Percentiles rank a stretch among this genome's conserved stretches.
These are phyloP conservation scores for Neofusicoccum sp. DNA, from an alignment of 2,329 filamentous ascomycete genomes.

Conservation along the genomic window DNA sequence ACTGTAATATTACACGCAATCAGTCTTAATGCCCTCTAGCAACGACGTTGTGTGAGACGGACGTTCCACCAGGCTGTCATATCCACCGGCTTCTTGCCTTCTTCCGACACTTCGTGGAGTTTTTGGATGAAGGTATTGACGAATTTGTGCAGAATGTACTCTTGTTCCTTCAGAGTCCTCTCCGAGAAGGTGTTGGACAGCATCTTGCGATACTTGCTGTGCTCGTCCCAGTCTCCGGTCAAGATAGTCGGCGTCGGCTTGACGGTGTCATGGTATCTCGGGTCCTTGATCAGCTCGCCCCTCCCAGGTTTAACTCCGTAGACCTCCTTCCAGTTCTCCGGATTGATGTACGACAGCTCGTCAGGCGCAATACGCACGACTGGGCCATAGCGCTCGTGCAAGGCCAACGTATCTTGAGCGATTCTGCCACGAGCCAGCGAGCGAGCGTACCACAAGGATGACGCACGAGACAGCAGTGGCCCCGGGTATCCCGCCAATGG, in stretches of 20 bases:
- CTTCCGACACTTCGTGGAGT: not conserved
- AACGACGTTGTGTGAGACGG: not conserved
- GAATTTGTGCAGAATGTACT: constrained; percentile 23
- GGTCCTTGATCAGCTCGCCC: constrained; percentile 6
- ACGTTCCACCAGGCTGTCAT: not conserved
- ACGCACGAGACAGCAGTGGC: constrained; percentile 37
- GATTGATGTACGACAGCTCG: constrained; percentile 47
- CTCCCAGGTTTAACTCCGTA: constrained; percentile 25
- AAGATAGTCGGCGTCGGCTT: not conserved
- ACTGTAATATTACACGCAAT: not conserved
- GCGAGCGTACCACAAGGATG: constrained; percentile 35
- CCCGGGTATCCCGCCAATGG: constrained; percentile 49
- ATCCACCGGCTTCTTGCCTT: not conserved
- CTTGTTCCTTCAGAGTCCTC: constrained; percentile 43
- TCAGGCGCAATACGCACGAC: constrained; percentile 46
- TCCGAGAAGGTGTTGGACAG: constrained; percentile 45
- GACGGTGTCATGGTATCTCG: constrained; percentile 1
- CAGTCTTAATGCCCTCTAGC: not conserved
- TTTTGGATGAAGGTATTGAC: not conserved
- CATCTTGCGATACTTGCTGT: constrained; percentile 42
- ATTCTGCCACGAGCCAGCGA: constrained; percentile 33
- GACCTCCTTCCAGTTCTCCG: constrained; percentile 42
- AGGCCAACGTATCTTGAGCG: constrained; percentile 29
- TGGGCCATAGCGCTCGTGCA: constrained; percentile 46
- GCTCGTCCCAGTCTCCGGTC: constrained; percentile 35